These are phyloP conservation scores for Phoma herbarum DNA, from an alignment of 2,329 filamentous ascomycete species.

Conservation along the genomic window DNA sequence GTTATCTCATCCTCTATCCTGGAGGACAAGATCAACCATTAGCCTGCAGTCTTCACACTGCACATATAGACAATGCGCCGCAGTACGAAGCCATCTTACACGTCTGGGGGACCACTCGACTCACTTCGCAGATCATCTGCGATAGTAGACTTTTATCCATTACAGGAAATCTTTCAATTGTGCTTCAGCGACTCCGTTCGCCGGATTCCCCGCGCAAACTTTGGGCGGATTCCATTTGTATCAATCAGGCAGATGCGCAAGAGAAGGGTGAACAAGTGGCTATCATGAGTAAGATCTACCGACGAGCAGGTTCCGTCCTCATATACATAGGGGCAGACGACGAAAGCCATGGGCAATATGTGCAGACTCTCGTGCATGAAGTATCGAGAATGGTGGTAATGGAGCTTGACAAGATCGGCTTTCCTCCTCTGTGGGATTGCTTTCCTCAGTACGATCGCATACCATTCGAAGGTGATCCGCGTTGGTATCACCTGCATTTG, in stretches of 20 bases:
- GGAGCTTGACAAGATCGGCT: not conserved
- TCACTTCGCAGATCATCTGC: too few relatives aligned
- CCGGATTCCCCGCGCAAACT: conserved; percentile 13
- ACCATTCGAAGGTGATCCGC: not conserved
- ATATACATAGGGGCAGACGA: conserved; percentile 5
- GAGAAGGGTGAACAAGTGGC: conserved; percentile 27
- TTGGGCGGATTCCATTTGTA: conserved; percentile 29
- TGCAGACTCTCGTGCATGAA: not conserved
- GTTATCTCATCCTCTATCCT: conserved; percentile 4
- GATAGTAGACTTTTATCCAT: conserved; percentile 11
- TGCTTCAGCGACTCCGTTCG: conserved; percentile 16
- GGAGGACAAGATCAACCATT: not conserved
- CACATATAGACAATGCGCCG: not conserved
- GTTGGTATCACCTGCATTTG: not conserved
- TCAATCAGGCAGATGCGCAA: conserved; percentile 25
- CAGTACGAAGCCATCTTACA: conserved; percentile 27
- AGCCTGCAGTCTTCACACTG: conserved; percentile 19
- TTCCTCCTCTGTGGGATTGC: not conserved
- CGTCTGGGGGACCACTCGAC: conserved; percentile 24
- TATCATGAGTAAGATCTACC: conserved; percentile 27
- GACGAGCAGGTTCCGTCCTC: conserved; percentile 16
- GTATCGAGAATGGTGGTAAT: not conserved
- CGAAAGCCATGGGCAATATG: not conserved
- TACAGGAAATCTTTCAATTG: conserved; percentile 18
- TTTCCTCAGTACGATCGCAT: not conserved